Base-by-base conservation (phyloP, 768 basidiomycete genomes). In the Naganishia antarctica region DNA sequence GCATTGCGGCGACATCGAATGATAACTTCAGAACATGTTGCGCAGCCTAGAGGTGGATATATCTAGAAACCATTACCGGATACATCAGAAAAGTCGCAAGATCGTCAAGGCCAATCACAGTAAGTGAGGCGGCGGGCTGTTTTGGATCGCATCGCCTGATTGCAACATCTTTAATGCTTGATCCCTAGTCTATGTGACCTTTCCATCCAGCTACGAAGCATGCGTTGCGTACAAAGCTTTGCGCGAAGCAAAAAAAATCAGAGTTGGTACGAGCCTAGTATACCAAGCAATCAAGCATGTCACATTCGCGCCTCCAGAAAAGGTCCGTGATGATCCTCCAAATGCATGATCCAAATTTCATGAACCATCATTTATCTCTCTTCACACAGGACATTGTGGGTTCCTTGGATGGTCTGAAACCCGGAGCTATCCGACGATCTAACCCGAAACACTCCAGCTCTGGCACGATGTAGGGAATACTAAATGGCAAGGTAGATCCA, bases 181-280 rank as follows among this genome's bases (percentile, higher is more conserved):
- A 15, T 37, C 34, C 8, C 7, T n/a, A 57, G 53, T 57, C 12
- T 57, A 40, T 16, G 18, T 57, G 34, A 57, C 53, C 7, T 57
- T 57, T 23, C 13, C 37, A 11, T 57, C 53, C 21, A 26, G 21
- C 21, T 25, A 41, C 18, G 1, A 41, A 15, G 53, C 53, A 1
- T 57, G 53, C 23, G 53, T 40, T 21, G 53, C 53, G 2, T 57
- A 37, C 26, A 40, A 23, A 26, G 37, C 21, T 12, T 21, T 57
- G 3, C 37, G n/a, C 1, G 15, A 57, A 5, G 37, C 12, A 25
- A 40, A 40, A 11, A 15, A 37, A 18, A 40, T 57, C 5, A 32
- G 31, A 11, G 4, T 57, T 1, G 53, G 53, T 9, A 57, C 53
- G 13, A 26, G 40, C 21, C 4, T 25, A 25, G 32, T 1, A 40